Conservation (phyloP, 192 early-diverging fungal species). For the Rhizophagus prolifer region DNA sequence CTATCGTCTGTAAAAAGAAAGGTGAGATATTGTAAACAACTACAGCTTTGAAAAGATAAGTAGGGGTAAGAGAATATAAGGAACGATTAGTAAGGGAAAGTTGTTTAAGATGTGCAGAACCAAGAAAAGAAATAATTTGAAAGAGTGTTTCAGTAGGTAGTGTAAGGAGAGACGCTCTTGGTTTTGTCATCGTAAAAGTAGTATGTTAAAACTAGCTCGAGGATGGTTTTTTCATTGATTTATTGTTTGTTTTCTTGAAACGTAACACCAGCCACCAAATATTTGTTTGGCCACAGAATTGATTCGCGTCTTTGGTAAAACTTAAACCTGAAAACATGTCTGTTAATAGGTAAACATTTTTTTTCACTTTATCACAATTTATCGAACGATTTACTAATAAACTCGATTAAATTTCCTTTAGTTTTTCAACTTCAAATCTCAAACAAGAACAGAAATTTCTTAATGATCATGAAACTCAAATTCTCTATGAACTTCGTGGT, state of each 20-base stretch:
- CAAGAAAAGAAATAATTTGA: constrained; percentile 7
- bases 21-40: constrained; percentile 2
- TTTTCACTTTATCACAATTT: neutral
- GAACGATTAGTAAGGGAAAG: constrained; percentile 11
- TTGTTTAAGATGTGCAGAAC: constrained; percentile 14
- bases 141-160: constrained; percentile 19
- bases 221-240: too few relatives aligned
- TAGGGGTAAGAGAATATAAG: neutral
- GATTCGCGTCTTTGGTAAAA: too few relatives aligned
- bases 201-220: too few relatives aligned
- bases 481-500: constrained; percentile 5
- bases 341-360: neutral
- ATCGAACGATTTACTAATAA: neutral
- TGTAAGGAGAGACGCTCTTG: neutral
- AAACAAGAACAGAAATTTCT: neutral
- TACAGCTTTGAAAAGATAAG: constrained; percentile 4
- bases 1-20: constrained; percentile 6
- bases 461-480: constrained; percentile 9
- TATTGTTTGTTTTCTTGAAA: too few relatives aligned
- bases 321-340: neutral
- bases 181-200: neutral
- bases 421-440: neutral
- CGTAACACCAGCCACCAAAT: too few relatives aligned
- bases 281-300: too few relatives aligned
- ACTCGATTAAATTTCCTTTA: neutral